These are phyloP conservation scores for Mucor saturninus DNA, from an alignment of 371 early-diverging fungal species.

Conservation along the genomic window DNA sequence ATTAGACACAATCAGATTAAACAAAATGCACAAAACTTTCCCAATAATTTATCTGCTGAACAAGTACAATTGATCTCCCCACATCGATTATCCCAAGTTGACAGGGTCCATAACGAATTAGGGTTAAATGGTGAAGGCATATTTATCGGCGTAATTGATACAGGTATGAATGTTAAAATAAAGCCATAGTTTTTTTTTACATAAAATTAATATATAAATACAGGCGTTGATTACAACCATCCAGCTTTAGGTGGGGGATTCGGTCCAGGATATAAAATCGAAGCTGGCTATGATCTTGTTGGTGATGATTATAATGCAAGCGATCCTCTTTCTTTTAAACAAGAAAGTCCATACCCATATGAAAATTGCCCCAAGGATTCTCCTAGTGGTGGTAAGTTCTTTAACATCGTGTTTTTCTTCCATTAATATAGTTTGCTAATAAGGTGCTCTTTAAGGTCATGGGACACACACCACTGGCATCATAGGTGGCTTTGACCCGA, in stretches of 20 bases:
- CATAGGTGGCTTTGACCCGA: constrained; percentile 59
- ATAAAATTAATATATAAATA: neutral
- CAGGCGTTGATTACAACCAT: constrained; percentile 67
- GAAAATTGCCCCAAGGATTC: constrained; percentile 45
- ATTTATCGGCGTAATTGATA: constrained; percentile 74
- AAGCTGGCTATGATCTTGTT: constrained; percentile 65
- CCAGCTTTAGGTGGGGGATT: constrained; percentile 78
- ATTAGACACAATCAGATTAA: neutral
- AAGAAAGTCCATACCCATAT: constrained; percentile 38
- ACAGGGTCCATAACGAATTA: constrained; percentile 45
- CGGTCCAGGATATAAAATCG: constrained; percentile 62
- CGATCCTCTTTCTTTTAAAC: constrained; percentile 16
- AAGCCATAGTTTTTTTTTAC: constrained; percentile 3
- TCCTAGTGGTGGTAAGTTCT: too few species aligned
- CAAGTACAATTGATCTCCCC: constrained; percentile 35
- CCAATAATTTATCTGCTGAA: too few species aligned
- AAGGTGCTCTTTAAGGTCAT: constrained; percentile 33
- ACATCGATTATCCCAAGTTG: constrained; percentile 49
- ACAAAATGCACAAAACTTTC: too few species aligned
- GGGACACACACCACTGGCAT: constrained; percentile 75
- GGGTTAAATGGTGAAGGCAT: constrained; percentile 66
- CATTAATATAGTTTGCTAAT: too few species aligned
- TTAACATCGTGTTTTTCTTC: too few species aligned
- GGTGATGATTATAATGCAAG: constrained; percentile 51
- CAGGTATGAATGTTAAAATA: constrained; percentile 43